Base-by-base conservation (phyloP, 306 rosid genomes). In the Trichosanthes cucumerina region DNA sequence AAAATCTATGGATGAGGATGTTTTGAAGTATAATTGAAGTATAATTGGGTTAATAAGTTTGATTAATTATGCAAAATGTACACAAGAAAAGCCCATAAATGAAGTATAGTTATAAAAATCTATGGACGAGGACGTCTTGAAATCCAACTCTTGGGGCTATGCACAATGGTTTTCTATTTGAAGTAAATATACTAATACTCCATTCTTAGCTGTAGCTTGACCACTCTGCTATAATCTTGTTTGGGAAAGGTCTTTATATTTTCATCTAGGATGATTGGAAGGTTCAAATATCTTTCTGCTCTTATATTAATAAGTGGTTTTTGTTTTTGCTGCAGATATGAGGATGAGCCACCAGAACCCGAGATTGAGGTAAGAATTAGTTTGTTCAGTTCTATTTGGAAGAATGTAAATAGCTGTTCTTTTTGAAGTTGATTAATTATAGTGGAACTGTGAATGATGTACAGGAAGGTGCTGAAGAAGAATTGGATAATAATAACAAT, bases 391-490 rank as follows among this genome's bases (percentile, higher is more conserved):
- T 14, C 41, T 7, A 23, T 64, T 18, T 62, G 39, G 0, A 26
- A 43, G 70, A 16, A 34, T 46, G 46, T 14, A 15, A 59, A 44
- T 56, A 39, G 28, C 21, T 64, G 6, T 54, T 23, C 46, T 41
- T 73, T 53, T 53, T 1, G 12, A 65, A 71, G 62, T 52, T 65
- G 23, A 43, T 63, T n/a, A 69, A 24, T 41, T 52, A 56, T 71
- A 49, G 75, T 33, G 69, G 19, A n/a, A 39, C 64, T 44, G 44
- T 66, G 78, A 58, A 56, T 80, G 69, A 47, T 84, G 75, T 16
- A 52, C 88, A 93, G 97, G 98, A 94, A 83, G 98, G 97, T 5
- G 97, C 83, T 64, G 96, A 89, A 87, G 98, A 92, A 73, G 98
- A 92, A 56, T 18, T 81, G 74, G 98, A 90, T 4, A 90, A 88